Base-by-base conservation (phyloP, 2,329 filamentous ascomycete species). In the Penicillium olsonii region DNA sequence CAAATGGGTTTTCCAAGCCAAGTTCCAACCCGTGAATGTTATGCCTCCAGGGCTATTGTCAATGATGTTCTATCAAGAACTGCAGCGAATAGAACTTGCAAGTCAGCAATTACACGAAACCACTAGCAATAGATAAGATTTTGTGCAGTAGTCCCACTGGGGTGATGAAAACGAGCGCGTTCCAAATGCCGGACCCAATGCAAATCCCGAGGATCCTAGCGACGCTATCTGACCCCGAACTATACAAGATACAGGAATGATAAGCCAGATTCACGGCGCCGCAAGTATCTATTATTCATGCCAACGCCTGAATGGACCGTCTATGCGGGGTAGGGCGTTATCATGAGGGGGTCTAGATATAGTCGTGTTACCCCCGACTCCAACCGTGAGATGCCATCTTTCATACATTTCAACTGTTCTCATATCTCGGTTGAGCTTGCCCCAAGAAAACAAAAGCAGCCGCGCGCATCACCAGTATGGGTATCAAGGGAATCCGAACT, bases 401-500 rank as follows among this genome's bases (percentile, higher is more conserved):
- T n/a, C n/a, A n/a, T n/a, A n/a, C n/a, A n/a, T n/a, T n/a, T n/a
- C n/a, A n/a, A n/a, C n/a, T n/a, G n/a, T n/a, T n/a, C n/a, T n/a
- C n/a, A n/a, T n/a, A n/a, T n/a, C n/a, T n/a, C n/a, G n/a, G n/a
- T n/a, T n/a, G n/a, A n/a, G n/a, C n/a, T n/a, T n/a, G n/a, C n/a
- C n/a, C n/a, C n/a, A n/a, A n/a, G n/a, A n/a, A n/a, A n/a, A n/a
- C n/a, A n/a, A n/a, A n/a, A n/a, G n/a, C n/a, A n/a, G n/a, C n/a
- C n/a, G n/a, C n/a, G n/a, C n/a, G n/a, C n/a, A n/a, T n/a, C n/a
- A 15, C 15, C 37, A 50, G 42, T 20, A 75, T 75, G 72, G 69
- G 69, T 45, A 48, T 63, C 44, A 70, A 66, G 27, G 67, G 61
- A 40, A 85, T 92, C 57, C 83, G 89, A 48, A 88, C 84, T 29